Conservation (phyloP, 202 grass and related monocot species). For the Sporobolus alterniflorus region DNA sequence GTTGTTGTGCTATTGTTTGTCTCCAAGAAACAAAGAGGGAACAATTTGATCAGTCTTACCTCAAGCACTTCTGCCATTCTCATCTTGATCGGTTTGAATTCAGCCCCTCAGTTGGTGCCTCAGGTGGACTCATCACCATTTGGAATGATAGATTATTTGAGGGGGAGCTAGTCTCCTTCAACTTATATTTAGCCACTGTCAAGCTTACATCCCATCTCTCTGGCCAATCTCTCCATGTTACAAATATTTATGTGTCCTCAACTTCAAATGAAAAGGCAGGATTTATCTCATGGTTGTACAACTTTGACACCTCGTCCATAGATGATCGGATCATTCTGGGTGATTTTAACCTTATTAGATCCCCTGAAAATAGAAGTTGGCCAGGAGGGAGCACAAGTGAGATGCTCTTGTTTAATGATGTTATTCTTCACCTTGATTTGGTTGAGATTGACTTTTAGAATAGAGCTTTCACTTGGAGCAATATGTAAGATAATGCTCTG, state of each 20-base stretch:
- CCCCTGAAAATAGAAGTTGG: neutral
- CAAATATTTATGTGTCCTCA: neutral
- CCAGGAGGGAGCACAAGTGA: no score
- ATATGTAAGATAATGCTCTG: neutral
- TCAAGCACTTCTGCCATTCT: no score
- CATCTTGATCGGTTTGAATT: no score
- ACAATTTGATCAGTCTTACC: no score
- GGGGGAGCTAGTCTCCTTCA: no score
- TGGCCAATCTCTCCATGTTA: neutral
- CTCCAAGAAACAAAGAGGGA: no score
- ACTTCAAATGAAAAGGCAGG: neutral
- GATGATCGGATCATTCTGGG: neutral
- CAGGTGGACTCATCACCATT: no score
- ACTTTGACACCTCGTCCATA: neutral
- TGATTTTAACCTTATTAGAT: neutral
- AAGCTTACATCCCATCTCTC: fast-evolving
- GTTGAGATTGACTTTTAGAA: neutral
- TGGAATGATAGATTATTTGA: no score
- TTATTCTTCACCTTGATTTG: neutral
- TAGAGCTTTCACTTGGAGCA: neutral
- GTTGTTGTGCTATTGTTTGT: no score
- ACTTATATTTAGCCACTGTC: no score
- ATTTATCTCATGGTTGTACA: neutral
- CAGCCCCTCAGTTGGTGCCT: no score
- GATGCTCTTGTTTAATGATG: neutral